These are phyloP conservation scores for Fusarium graminum DNA, from an alignment of 2,329 filamentous ascomycete genomes.

Conservation along the genomic window DNA sequence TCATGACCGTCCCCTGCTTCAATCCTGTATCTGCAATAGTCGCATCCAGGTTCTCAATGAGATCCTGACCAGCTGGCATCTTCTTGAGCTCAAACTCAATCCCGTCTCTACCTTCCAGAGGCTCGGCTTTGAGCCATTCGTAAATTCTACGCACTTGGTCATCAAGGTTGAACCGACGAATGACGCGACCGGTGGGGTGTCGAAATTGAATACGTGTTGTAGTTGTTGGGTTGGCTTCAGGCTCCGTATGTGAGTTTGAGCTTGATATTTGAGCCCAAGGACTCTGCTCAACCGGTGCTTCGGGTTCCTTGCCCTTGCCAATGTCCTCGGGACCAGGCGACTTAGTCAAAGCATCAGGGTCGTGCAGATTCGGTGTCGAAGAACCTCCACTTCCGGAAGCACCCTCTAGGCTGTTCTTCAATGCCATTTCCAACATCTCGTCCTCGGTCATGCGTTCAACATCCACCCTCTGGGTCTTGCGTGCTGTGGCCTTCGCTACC, in stretches of 20 bases:
- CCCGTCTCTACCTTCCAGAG: conserved; percentile 82
- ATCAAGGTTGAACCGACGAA: conserved; percentile 82
- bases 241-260: conserved; percentile 81
- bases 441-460: conserved; percentile 94
- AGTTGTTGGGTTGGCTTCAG: conserved; percentile 74
- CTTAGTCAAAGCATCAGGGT: conserved; percentile 91
- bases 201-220: conserved; percentile 94
- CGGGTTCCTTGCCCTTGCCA: conserved; percentile 67
- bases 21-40: conserved; percentile 85
- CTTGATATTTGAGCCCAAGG: conserved; percentile 79
- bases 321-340: conserved; percentile 64
- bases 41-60: conserved; percentile 79
- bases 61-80: conserved; percentile 81
- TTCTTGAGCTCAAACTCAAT: conserved; percentile 88
- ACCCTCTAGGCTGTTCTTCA: conserved; percentile 86
- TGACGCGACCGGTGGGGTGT: conserved; percentile 84
- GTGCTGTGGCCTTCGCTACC: conserved; percentile 75
- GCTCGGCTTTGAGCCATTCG: conserved; percentile 95
- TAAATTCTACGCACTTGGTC: conserved; percentile 88
- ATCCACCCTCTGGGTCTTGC: conserved; percentile 76
- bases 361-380: conserved; percentile 70
- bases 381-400: conserved; percentile 52
- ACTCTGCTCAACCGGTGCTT: conserved; percentile 53
- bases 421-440: conserved; percentile 94
- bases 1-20: conserved; percentile 95